Percentiles rank a stretch among this genome's conserved stretches.
phyloP scores from a whole-genome alignment of 805 yeast species.

The Crinitomyces ghanaensis region DNA sequence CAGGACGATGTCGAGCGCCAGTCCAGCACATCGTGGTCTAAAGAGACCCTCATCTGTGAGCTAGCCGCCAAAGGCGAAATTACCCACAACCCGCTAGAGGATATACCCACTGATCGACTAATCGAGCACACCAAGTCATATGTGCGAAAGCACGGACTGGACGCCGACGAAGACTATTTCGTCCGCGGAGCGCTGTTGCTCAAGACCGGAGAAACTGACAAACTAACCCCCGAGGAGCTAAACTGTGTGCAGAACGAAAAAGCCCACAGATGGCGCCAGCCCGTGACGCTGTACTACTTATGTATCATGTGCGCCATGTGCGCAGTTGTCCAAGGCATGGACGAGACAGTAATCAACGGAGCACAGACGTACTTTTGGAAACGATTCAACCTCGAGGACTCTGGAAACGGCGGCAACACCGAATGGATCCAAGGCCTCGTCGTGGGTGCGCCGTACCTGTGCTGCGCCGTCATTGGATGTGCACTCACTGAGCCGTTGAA shows the following conservation, averaged over 20 bases:
- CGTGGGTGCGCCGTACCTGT: constrained; percentile 55
- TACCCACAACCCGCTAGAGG: constrained; percentile 17
- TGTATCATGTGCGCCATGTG: constrained; percentile 54
- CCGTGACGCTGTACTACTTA: constrained; percentile 31
- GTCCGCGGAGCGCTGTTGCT: constrained; percentile 47
- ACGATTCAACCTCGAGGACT: constrained; percentile 11
- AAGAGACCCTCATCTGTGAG: constrained; percentile 10
- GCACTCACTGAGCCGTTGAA: constrained; percentile 46
- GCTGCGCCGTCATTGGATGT: constrained; percentile 45
- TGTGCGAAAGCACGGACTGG: constrained; percentile 20
- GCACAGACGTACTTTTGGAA: constrained; percentile 38
- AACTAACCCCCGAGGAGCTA: constrained; percentile 26
- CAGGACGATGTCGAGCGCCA: not conserved
- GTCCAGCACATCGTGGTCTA: too few relatives aligned
- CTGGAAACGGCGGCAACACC: constrained; percentile 4
- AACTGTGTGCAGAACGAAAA: constrained; percentile 33
- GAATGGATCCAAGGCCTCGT: constrained; percentile 45
- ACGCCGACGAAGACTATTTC: constrained; percentile 20
- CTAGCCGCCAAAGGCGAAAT: constrained; percentile 15
- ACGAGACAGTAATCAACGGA: constrained; percentile 59
- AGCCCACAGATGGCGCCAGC: constrained; percentile 37
- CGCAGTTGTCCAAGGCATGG: constrained; percentile 65
- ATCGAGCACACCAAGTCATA: constrained; percentile 14
- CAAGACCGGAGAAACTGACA: constrained; percentile 33
- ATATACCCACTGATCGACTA: constrained; percentile 12